Conservation (phyloP, 768 basidiomycete species). For the Tephrocybe rancida region DNA sequence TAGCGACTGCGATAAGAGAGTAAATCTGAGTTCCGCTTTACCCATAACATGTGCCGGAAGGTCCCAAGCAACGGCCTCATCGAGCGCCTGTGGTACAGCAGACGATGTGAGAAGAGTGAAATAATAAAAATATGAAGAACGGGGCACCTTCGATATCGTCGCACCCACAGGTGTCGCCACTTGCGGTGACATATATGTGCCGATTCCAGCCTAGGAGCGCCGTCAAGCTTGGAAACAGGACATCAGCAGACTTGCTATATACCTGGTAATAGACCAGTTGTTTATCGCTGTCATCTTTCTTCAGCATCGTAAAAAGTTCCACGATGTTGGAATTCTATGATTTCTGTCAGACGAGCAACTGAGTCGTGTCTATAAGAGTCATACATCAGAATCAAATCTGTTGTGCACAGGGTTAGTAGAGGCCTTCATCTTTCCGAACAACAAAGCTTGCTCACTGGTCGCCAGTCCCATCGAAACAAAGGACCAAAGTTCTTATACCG, state of each 20-base stretch:
- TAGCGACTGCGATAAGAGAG: background rate
- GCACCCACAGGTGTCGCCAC: slow-evolving; percentile 49
- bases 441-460: slow-evolving; percentile 33
- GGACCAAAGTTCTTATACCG: slow-evolving; percentile 38
- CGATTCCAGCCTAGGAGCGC: slow-evolving; percentile 48
- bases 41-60: slow-evolving; percentile 55
- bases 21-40: slow-evolving; percentile 5
- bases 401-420: background rate
- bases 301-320: slow-evolving; percentile 36
- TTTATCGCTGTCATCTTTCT: slow-evolving; percentile 33
- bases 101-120: background rate
- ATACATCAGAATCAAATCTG: slow-evolving; percentile 27
- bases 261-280: slow-evolving; percentile 49
- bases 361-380: background rate
- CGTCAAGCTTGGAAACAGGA: too few species aligned
- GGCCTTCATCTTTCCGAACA: too few species aligned
- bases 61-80: slow-evolving; percentile 49
- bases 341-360: background rate
- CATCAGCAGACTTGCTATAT: background rate
- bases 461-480: slow-evolving; percentile 45
- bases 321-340: slow-evolving; percentile 41
- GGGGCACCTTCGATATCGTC: slow-evolving; percentile 29
- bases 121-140: too few species aligned
- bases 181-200: slow-evolving; percentile 56
- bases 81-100: slow-evolving; percentile 29